Evolutionary conservation across 169 alveolate genomes (phyloP).

Genomic region (Eimeria praecox): DNA sequence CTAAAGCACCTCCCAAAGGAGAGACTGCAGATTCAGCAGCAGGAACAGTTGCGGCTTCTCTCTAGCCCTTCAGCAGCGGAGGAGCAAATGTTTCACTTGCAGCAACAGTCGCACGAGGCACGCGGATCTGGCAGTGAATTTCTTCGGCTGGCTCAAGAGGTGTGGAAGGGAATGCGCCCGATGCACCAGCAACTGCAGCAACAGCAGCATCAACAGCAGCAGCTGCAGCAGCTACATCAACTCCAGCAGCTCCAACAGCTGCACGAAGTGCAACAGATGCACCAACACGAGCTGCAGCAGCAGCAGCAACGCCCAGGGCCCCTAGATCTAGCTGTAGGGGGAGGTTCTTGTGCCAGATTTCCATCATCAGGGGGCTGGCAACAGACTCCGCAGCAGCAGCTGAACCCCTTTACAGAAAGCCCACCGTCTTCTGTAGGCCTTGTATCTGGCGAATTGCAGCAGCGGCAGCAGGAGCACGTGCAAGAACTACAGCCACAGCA

Average conservation of each 20-base stretch:
- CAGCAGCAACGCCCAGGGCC: conserved; percentile 30
- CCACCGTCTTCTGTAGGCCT: neutral
- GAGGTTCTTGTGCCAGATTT: neutral
- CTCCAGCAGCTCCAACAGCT: conserved; percentile 35
- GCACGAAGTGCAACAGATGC: conserved; percentile 36
- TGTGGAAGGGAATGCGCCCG: conserved; percentile 59
- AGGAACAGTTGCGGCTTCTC: conserved; percentile 9
- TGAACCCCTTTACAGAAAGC: neutral
- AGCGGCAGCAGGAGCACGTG: conserved; percentile 31
- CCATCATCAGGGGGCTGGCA: conserved; percentile 35
- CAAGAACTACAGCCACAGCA: conserved; percentile 20
- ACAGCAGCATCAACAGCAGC: conserved; percentile 59
- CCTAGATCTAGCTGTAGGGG: conserved; percentile 10
- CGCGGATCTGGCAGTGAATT: conserved; percentile 15
- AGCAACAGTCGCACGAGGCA: conserved; percentile 18
- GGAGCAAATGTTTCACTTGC: neutral
- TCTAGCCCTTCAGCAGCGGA: neutral
- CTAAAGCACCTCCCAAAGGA: conserved; percentile 25
- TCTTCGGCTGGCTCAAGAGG: conserved; percentile 46
- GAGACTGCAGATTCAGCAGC: conserved; percentile 23
- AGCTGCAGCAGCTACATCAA: conserved; percentile 50
- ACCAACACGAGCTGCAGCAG: conserved; percentile 19
- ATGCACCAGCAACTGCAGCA: conserved; percentile 50
- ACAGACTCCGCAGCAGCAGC: conserved; percentile 7
- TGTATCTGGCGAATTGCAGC: conserved; percentile 31